A percentile compares a stretch with the other conserved stretches of the same genome.
Evolutionary conservation across 78 protist genomes (phyloP).

Genomic region (Dictyostelium capitatum): DNA sequence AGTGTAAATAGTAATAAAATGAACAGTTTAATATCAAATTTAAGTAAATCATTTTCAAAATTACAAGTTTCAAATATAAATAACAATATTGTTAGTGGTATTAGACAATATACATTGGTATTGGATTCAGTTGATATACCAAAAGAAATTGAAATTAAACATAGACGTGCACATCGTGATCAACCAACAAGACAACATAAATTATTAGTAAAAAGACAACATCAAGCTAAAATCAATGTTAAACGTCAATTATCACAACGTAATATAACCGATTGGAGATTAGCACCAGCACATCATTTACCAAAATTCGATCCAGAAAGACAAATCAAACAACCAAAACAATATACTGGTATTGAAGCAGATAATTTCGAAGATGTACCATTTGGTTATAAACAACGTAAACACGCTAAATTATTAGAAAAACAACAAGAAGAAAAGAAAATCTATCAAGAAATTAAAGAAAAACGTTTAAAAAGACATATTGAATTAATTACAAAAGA

Average conservation of each 20-base stretch:
- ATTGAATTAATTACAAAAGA: conserved; percentile 7
- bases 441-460: conserved; percentile 13
- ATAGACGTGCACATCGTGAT: conserved; percentile 17
- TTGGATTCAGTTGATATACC: conserved; percentile 61
- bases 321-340: not conserved
- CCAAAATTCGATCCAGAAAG: conserved; percentile 23
- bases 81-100: not conserved
- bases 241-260: conserved; percentile 8
- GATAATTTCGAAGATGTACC: conserved; percentile 36
- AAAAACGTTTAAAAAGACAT: conserved; percentile 28
- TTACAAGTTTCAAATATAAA: not conserved
- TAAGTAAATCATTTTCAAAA: not conserved
- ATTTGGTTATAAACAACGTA: conserved; percentile 51
- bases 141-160: not conserved
- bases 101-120: conserved; percentile 17
- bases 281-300: conserved; percentile 50
- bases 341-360: not conserved
- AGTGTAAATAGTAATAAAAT: not conserved
- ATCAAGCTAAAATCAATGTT: conserved; percentile 10
- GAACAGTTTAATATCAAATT: not conserved
- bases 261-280: conserved; percentile 43
- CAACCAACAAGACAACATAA: conserved; percentile 64
- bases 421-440: conserved; percentile 40
- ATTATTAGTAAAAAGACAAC: not conserved
- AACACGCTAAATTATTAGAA: not conserved